Base-by-base conservation (phyloP, 2,329 filamentous ascomycete genomes). In the Mollisia scopiformis region DNA sequence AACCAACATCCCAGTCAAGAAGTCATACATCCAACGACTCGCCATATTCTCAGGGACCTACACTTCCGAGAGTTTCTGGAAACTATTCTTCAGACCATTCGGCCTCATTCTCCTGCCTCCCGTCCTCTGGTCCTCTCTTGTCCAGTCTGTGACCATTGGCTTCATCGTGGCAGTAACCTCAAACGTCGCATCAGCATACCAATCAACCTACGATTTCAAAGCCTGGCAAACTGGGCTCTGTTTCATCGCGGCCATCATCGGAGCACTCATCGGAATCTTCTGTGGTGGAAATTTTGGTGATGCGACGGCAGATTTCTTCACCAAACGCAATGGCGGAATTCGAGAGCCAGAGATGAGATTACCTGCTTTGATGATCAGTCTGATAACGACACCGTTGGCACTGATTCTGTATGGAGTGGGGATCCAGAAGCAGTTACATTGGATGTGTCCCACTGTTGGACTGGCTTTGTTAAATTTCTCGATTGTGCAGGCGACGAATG, bases 321-420 rank as follows among this genome's bases (percentile, higher is more conserved):
- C 84, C 0, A 75, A 72, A 55, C 75, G 77, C 28, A 87, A 86
- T 65, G 77, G 78, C 3, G 84, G 84, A 5, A 77, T 87, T 21
- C 76, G 84, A n/a, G 79, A 85, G 53, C 82, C 84, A 0, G 83
- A 86, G 68, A 86, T 87, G 83, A 77, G 84, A n/a, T 71, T 87
- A 5, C 83, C 83, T 1, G 80, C 80, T 4, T 77, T 87, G 19
- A 69, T 77, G 11, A 75, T 83, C 0, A 84, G 81, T 65, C 71
- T 83, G 66, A 70, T 84, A 28, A 78, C 82, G 14, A 80, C 82
- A 3, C 81, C 81, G 0, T 67, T 82, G 10, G 69, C 76, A 0
- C 63, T 83, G 25, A 61, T 82, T 0, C 69, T 83, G 6, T 83
- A 78, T 62, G 81, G 81, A 0, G 75, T 81, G 1, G 80, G 80